These are phyloP conservation scores for Blastobotrys muscicola DNA, from an alignment of 805 yeast species.

Conservation along the genomic window DNA sequence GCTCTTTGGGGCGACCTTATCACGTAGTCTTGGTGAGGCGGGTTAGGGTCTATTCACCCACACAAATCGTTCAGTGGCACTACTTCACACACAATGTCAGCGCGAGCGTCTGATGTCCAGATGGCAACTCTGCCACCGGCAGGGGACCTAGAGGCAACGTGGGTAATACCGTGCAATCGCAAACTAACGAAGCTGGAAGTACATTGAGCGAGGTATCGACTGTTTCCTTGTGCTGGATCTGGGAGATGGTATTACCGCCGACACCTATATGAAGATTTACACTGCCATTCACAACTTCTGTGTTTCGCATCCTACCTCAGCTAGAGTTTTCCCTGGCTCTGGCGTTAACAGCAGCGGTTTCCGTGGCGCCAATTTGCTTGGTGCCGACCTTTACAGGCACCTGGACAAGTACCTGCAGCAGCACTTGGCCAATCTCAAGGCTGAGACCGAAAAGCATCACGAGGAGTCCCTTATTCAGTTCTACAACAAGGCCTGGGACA, in stretches of 20 bases:
- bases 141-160: conserved; percentile 26
- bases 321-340: conserved; percentile 11
- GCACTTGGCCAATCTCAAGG: conserved; percentile 32
- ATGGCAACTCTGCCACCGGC: conserved; percentile 18
- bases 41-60: no score
- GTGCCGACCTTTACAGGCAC: conserved; percentile 77
- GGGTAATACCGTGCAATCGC: conserved; percentile 4
- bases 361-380: conserved; percentile 48
- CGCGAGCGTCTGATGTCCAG: not conserved
- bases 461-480: conserved; percentile 67
- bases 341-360: conserved; percentile 9
- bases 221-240: conserved; percentile 30
- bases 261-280: conserved; percentile 80
- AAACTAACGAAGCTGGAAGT: conserved; percentile 27
- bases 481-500: conserved; percentile 80
- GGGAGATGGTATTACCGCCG: conserved; percentile 28
- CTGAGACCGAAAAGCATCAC: conserved; percentile 32
- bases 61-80: no score
- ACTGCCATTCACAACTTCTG: conserved; percentile 91
- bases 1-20: no score
- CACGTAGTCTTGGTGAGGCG: no score
- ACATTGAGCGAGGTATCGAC: conserved; percentile 32
- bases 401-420: conserved; percentile 55
- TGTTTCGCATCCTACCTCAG: conserved; percentile 30
- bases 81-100: no score